Conservation (phyloP, 306 rosid species). For the Hylodesmum podocarpum region DNA sequence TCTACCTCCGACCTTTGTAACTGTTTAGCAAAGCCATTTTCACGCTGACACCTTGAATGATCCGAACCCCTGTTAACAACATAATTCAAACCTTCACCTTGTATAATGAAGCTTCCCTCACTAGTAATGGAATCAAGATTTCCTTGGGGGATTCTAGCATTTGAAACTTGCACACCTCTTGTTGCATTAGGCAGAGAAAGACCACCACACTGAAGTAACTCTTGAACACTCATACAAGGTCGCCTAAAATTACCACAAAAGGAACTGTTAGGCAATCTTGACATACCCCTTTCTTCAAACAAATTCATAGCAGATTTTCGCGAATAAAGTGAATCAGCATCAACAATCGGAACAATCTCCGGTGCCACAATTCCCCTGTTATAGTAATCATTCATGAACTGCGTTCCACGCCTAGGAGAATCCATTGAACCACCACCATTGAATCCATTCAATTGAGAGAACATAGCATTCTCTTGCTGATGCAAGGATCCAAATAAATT, state of each 20-base stretch:
- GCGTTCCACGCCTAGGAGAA: conserved; percentile 28
- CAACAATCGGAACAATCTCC: conserved; percentile 25
- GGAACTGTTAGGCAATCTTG: conserved; percentile 28
- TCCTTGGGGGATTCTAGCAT: conserved; percentile 31
- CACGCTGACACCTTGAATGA: conserved; percentile 36
- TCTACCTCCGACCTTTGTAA: conserved; percentile 33
- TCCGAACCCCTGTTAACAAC: conserved; percentile 25
- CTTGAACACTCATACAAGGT: conserved; percentile 32
- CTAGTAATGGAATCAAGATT: conserved; percentile 38
- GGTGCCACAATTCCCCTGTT: conserved; percentile 24
- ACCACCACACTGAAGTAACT: conserved; percentile 2
- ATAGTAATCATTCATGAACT: conserved; percentile 28
- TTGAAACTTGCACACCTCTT: conserved; percentile 33
- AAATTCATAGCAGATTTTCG: conserved; percentile 32
- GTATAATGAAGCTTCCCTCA: conserved; percentile 57
- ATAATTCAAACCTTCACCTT: conserved; percentile 54
- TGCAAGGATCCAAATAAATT: conserved; percentile 28
- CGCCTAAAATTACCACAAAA: conserved; percentile 23
- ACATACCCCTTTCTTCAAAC: conserved; percentile 27
- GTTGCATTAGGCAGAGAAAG: conserved; percentile 27
- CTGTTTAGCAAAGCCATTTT: conserved; percentile 30
- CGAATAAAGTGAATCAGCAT: conserved; percentile 15
- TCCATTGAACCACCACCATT: conserved; percentile 29
- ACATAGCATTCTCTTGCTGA: not conserved
- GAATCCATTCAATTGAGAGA: conserved; percentile 34